These are phyloP conservation scores for Fusarium sp. DNA, from an alignment of 2,329 filamentous ascomycete genomes.

Conservation along the genomic window DNA sequence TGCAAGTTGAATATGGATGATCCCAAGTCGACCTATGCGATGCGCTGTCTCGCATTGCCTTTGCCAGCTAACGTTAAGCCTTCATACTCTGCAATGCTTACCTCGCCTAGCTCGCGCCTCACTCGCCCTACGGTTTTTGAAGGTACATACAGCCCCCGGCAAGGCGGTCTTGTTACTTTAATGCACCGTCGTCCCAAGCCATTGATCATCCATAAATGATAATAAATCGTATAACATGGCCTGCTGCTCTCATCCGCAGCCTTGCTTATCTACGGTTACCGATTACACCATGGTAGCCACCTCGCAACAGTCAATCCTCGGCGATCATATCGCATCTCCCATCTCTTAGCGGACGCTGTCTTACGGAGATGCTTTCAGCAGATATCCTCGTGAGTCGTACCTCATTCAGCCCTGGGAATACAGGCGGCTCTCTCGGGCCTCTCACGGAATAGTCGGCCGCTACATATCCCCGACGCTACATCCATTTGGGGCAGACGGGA, in stretches of 20 bases:
- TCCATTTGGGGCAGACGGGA: slow-evolving; percentile 16
- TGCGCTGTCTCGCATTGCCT: background rate
- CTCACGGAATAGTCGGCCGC: slow-evolving; percentile 32
- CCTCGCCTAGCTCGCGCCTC: slow-evolving; percentile 3
- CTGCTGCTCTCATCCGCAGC: background rate
- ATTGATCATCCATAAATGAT: slow-evolving; percentile 1
- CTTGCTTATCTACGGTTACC: too few relatives aligned
- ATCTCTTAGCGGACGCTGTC: slow-evolving; percentile 15
- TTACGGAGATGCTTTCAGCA: slow-evolving; percentile 21
- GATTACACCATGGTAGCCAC: background rate
- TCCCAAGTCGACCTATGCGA: background rate
- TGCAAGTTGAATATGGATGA: slow-evolving; percentile 15
- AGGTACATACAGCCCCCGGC: slow-evolving; percentile 11
- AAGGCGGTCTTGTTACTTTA: slow-evolving; percentile 4
- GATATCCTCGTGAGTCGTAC: slow-evolving; percentile 13
- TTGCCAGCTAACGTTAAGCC: slow-evolving; percentile 5
- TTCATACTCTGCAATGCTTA: background rate
- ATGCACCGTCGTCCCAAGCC: slow-evolving; percentile 5
- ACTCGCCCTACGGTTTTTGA: background rate
- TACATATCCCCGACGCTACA: slow-evolving; percentile 34
- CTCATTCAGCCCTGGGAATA: slow-evolving; percentile 38
- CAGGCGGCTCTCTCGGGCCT: slow-evolving; percentile 33
- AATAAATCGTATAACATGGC: slow-evolving; percentile 1
- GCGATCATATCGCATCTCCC: slow-evolving; percentile 19
- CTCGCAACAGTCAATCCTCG: background rate